Evolutionary conservation across 768 basidiomycete species (phyloP), one percentile per base, ranked within the genome.

Genomic region (Suillus decipiens): DNA sequence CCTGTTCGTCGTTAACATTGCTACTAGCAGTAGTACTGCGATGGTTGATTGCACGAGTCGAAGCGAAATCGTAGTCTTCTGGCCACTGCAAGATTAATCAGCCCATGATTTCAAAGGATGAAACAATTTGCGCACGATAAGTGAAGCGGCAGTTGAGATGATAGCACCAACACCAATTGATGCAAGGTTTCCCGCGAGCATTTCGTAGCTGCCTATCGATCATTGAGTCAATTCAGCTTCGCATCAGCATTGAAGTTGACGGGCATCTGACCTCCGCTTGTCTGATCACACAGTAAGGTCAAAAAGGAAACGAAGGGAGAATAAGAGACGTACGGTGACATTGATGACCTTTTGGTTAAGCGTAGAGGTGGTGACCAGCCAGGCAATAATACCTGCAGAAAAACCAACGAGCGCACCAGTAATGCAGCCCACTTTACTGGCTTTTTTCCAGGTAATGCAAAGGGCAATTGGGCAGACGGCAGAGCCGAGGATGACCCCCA

Each of bases 161-260:
- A 97, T 88, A 4, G 84, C 93, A 9, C 93, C 92, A 14, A 91
- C 80, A 33, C 85, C 89, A 66, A 96, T 92, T 2, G 93, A 88
- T 1, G 88, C 89, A n/a, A 96, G 77, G 76, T 96, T 95, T 2
- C 95, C 95, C 0, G 93, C 88, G 17, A 97, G 81, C 93, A 97
- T 96, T 70, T 85, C 82, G 61, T 80, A 80, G 72, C 86, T 82
- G 22, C 79, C 81, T 74, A 62, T 57, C 36, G 31, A 60, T 48
- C 22, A 48, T 14, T 31, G 41, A 7, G 10, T 28, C 22, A 39
- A 37, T 61, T 60, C 42, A 37, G 2, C 37, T 19, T 48, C 33
- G 41, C 15, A 19, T 65, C 48, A 65, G 56, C 55, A 55, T 22
- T 11, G 28, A 57, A 19, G 15, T 47, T 2, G 19, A 15, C 36